A percentile compares a stretch with the other conserved stretches of the same genome.
phyloP scores from a whole-genome alignment of 306 rosid species.

The Castanea mollissima region DNA sequence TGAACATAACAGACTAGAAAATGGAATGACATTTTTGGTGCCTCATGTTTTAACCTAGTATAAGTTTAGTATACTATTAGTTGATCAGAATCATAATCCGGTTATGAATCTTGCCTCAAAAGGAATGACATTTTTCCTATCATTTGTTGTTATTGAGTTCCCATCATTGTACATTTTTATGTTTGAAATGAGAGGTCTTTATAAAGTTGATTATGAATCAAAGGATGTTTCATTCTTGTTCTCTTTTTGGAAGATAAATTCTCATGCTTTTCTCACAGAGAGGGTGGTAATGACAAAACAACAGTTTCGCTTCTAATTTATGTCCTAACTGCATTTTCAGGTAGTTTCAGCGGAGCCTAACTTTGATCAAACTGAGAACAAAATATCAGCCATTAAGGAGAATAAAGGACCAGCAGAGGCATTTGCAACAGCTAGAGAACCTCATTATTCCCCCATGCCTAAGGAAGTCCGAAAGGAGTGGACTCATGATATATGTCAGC shows the following conservation, averaged over 20 bases:
- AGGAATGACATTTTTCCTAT: no score
- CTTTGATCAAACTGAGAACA: conserved; percentile 9
- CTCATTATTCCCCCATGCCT: conserved; percentile 9
- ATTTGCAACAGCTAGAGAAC: conserved; percentile 11
- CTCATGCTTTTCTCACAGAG: background rate
- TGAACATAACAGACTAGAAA: no score
- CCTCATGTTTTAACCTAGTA: no score
- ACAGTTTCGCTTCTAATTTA: no score
- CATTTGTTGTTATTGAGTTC: no score
- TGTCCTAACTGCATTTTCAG: conserved; percentile 25
- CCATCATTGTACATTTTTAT: background rate
- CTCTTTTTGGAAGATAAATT: background rate
- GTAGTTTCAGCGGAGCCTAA: background rate
- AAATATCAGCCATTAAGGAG: background rate
- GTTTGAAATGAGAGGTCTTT: background rate
- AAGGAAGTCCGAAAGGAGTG: conserved; percentile 41
- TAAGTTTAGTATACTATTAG: no score
- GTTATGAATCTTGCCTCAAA: background rate
- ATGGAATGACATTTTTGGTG: no score
- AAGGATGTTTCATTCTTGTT: background rate
- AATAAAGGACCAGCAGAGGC: background rate
- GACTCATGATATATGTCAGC: conserved; percentile 43
- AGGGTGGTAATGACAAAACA: background rate
- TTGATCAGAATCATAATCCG: no score
- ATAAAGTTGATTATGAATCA: background rate